Base-by-base conservation (phyloP, 78 protist species). In the Corallochytrium limacisporum region DNA sequence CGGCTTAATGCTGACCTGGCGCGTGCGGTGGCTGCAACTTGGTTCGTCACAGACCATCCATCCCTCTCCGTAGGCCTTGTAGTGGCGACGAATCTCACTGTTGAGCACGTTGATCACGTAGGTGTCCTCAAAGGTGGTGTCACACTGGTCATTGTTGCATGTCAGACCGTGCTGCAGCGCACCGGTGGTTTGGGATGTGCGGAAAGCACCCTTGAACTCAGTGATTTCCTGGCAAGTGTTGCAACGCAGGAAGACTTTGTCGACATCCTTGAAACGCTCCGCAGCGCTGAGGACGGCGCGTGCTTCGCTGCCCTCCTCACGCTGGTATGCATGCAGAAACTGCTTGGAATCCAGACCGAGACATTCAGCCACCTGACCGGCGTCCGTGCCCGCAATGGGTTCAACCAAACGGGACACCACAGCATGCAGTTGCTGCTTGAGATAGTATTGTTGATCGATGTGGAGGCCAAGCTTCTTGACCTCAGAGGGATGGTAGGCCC, bases 371-470 rank as follows among this genome's bases (percentile, higher is more conserved):
- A 87, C n/a, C 56, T 40, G 57, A 15, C 51, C 69, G 24, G 60
- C 13, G 62, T 62, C 57, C 31, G 65, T 62, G 54, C 87, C 97
- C 18, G 77, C 76, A 62, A 92, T 76, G 20, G 79, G 77, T n/a
- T 82, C 94, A 40, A 74, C 55, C 50, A 89, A 61, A 16, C 97
- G 81, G 31, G 69, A 0, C 43, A 89, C 71, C 12, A 91, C 86
- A 3, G 94, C 91, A 43, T 77, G 85, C 15, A 92, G 16, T 74
- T 92, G 97, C 43, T 70, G 54, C 51, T 62, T 42, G 8, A 90
- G 79, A 72, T 76, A 84, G 49, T 43, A 39, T 18, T 31, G 10
- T 18, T 9, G 18, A 32, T 32, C 29, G 7, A 35, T 0, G 33
- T 28, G 15, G n/a, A n/a, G n/a, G n/a, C n/a, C n/a, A n/a, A 36